Conservation (phyloP, 148 eudicot species). For the Spergularia marina region DNA sequence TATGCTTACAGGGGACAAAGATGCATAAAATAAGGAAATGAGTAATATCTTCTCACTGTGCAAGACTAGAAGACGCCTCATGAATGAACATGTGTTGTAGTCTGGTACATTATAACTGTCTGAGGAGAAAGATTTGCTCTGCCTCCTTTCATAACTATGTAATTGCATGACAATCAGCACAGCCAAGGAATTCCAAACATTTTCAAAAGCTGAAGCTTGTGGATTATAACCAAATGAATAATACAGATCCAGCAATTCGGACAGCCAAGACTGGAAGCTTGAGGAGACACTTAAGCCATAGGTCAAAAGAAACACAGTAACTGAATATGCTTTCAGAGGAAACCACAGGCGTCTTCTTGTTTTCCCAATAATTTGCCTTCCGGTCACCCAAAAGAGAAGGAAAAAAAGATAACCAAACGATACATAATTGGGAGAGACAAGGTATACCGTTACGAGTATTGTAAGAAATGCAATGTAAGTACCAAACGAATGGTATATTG, state of each 20-base stretch:
- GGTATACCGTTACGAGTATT: constrained; percentile 63
- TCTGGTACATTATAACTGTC: constrained; percentile 44
- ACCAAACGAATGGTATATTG: constrained; percentile 73
- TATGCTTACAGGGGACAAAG: constrained; percentile 77
- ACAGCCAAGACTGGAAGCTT: constrained; percentile 58
- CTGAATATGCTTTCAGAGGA: constrained; percentile 76
- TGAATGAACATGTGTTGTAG: constrained; percentile 54
- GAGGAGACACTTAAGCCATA: constrained; percentile 69
- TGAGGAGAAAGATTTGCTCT: constrained; percentile 46
- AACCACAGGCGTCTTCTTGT: constrained; percentile 78
- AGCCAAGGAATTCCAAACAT: constrained; percentile 76
- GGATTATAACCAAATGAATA: constrained; percentile 53
- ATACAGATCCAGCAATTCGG: constrained; percentile 51
- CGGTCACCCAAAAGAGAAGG: constrained; percentile 80
- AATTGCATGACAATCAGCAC: constrained; percentile 85
- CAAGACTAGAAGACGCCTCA: constrained; percentile 73
- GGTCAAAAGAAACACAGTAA: constrained; percentile 54
- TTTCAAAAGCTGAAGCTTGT: constrained; percentile 53
- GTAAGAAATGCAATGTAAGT: constrained; percentile 78
- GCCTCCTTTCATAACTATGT: constrained; percentile 86
- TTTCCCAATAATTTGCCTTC: constrained; percentile 81
- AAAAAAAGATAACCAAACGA: constrained; percentile 78
- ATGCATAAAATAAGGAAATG: constrained; percentile 70
- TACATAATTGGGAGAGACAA: constrained; percentile 61
- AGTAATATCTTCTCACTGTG: constrained; percentile 80